Conservation (phyloP, 2,329 filamentous ascomycete species). For the Aotearoamyces nothofagi region DNA sequence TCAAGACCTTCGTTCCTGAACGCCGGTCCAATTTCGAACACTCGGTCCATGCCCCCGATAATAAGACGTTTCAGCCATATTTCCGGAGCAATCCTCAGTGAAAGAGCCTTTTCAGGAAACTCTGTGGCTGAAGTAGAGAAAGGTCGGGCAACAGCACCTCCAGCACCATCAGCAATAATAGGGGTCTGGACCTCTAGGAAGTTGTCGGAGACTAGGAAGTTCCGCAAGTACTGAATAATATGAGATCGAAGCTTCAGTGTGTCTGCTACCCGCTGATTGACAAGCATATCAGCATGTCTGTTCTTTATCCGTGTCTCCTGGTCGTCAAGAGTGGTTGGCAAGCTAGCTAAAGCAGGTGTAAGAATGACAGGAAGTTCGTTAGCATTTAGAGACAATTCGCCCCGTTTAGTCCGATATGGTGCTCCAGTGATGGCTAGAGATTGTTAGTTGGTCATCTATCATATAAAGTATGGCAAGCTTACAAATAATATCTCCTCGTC, state of each 20-base stretch:
- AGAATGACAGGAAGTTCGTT: slow-evolving; percentile 54
- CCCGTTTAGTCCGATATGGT: slow-evolving; percentile 53
- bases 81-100: slow-evolving; percentile 82
- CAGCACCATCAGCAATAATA: slow-evolving; percentile 65
- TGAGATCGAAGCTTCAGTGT: slow-evolving; percentile 59
- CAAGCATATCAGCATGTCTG: slow-evolving; percentile 76
- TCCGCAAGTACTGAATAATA: slow-evolving; percentile 59
- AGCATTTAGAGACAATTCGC: slow-evolving; percentile 62
- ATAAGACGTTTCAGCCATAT: slow-evolving; percentile 88
- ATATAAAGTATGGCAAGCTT: slow-evolving; percentile 24
- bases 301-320: slow-evolving; percentile 58
- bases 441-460: slow-evolving; percentile 7
- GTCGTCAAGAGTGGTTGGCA: slow-evolving; percentile 57
- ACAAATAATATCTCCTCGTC: slow-evolving; percentile 76
- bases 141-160: slow-evolving; percentile 77
- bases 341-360: slow-evolving; percentile 63
- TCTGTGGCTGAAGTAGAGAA: slow-evolving; percentile 72
- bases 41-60: slow-evolving; percentile 70
- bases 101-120: slow-evolving; percentile 54
- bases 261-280: slow-evolving; percentile 53
- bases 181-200: slow-evolving; percentile 89
- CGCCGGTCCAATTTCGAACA: slow-evolving; percentile 85
- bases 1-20: slow-evolving; percentile 94
- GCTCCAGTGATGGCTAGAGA: slow-evolving; percentile 45
- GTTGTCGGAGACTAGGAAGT: slow-evolving; percentile 52